Conservation (phyloP, 2,329 filamentous ascomycete species). For the Aureobasidium sp. region DNA sequence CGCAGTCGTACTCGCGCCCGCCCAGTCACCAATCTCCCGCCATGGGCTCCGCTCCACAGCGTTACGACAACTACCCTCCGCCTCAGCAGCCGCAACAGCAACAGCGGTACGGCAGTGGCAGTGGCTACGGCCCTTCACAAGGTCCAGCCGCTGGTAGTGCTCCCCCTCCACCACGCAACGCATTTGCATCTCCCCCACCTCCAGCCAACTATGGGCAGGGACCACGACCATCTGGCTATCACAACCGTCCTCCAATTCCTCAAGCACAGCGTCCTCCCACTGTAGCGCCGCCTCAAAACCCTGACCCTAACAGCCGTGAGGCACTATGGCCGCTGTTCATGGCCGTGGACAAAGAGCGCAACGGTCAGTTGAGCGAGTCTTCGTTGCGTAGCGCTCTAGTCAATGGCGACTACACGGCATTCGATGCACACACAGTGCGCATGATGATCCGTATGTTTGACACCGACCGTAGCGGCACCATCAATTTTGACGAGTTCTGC, state of each 20-base stretch:
- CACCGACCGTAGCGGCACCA: constrained; percentile 77
- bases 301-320: constrained; percentile 59
- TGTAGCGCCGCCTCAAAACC: constrained; percentile 42
- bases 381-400: constrained; percentile 87
- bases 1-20: constrained; percentile 6
- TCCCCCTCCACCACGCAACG: constrained; percentile 21
- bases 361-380: constrained; percentile 72
- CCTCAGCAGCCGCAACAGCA: constrained; percentile 26
- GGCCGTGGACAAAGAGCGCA: constrained; percentile 80
- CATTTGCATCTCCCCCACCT: constrained; percentile 40
- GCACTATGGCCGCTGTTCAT: constrained; percentile 76
- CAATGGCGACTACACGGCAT: constrained; percentile 92
- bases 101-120: constrained; percentile 30
- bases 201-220: constrained; percentile 45
- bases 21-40: constrained; percentile 14
- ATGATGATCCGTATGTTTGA: constrained; percentile 99
- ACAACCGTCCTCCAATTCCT: constrained; percentile 51
- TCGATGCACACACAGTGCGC: constrained; percentile 86
- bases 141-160: constrained; percentile 17
- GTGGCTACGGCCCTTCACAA: constrained; percentile 27
- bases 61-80: constrained; percentile 7
- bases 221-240: constrained; percentile 56
- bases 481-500: constrained; percentile 94
- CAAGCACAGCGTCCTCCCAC: constrained; percentile 37
- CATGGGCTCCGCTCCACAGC: neutral